Evolutionary conservation across 441 rosid species (phyloP), one percentile per base, ranked within the genome.

Genomic region (Sinapis alba): DNA sequence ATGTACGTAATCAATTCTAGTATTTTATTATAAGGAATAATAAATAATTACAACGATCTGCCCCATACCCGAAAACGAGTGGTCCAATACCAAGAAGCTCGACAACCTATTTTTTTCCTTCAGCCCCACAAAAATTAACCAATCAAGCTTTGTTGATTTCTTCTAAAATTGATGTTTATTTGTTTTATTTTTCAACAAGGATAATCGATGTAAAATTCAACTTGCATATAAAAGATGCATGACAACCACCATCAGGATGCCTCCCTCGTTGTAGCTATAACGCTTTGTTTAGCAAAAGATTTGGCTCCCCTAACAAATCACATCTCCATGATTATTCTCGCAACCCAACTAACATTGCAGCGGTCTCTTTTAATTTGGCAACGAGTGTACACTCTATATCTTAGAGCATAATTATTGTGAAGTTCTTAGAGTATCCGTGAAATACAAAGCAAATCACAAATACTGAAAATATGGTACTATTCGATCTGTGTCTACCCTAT

Each of bases 81-180:
- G 79, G 70, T 69, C 74, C 74, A 54, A 43, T 38, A 54, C 54
- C 75, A 69, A 10, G 27, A 75, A 76, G 71, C 54, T 43, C 56
- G 63, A 58, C 20, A 59, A 3, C 38, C 38, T 15, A 27, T 3
- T 13, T 5, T 27, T 58, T 28, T 60, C n/a, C 43, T 8, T 8
- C 23, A 28, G n/a, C 41, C n/a, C 41, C n/a, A 30, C 43, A 16
- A 30, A 60, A 28, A 8, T 59, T 1, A 28, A 59, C 64, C 41
- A 58, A 7, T 3, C 19, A 59, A 28, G 21, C 64, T 59, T 59
- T 59, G 13, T 28, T 27, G 41, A 36, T 59, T 27, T 28, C 62
- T 16, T 8, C 8, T 7, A 1, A 8, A 27, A 27, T 15, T 15
- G 1, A 28, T 12, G 1, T 1, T 12, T n/a, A 27, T 12, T 26